phyloP scores from a whole-genome alignment of 352 stramenopile genomes.

The Globisporangium carolinianum region DNA sequence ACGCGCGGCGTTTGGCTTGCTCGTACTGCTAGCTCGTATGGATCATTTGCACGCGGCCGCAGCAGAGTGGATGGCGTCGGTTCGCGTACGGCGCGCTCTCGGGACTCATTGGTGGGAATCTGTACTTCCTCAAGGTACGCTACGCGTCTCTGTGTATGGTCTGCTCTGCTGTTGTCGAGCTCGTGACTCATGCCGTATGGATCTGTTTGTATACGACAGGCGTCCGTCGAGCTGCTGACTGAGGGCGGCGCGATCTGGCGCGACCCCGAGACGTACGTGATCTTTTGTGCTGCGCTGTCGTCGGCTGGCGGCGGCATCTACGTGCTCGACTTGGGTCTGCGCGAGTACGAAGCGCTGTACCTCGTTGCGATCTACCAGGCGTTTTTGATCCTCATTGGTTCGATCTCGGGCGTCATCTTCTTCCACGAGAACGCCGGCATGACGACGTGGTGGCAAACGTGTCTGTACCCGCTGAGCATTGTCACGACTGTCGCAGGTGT shows the following conservation, averaged over 20 bases:
- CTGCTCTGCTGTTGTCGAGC: no score
- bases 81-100: conserved; percentile 81
- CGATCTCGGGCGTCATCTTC: conserved; percentile 82
- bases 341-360: conserved; percentile 84
- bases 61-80: conserved; percentile 59
- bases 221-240: conserved; percentile 70
- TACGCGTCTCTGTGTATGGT: no score
- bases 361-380: conserved; percentile 82
- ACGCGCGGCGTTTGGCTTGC: not conserved
- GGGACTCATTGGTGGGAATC: conserved; percentile 74
- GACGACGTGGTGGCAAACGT: conserved; percentile 73
- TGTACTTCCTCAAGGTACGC: conserved; percentile 83
- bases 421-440: conserved; percentile 84
- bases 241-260: conserved; percentile 69
- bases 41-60: conserved; percentile 60
- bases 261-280: conserved; percentile 64
- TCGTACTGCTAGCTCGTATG: conserved; percentile 44
- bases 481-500: conserved; percentile 72
- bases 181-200: no score
- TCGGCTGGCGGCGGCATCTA: conserved; percentile 75
- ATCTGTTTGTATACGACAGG: conserved; percentile 18
- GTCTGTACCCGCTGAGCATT: conserved; percentile 74
- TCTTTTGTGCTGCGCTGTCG: conserved; percentile 55
- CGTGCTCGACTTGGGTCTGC: conserved; percentile 63
- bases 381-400: conserved; percentile 81